Base-by-base conservation (phyloP, 139 green algal species). In the Coelastrella sp. region DNA sequence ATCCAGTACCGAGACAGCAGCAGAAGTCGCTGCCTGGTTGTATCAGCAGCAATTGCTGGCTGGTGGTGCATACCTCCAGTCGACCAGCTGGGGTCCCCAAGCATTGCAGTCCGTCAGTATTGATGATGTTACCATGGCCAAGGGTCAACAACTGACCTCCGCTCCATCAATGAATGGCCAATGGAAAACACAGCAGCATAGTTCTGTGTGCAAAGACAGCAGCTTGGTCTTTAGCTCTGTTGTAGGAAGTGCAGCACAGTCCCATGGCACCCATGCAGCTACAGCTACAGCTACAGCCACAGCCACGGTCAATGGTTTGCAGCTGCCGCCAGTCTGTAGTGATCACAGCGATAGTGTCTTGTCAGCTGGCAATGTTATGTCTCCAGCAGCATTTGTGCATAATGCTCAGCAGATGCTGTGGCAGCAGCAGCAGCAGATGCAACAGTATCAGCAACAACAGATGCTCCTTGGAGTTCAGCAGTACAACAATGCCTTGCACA, bases 381-480 rank as follows among this genome's bases (percentile, higher is more conserved):
- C 71, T 27, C 71, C 71, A 32, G 71, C 72, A 32, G 72, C 72
- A 3, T 80, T 62, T 32, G 72, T 80, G 27, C 72, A 80, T 19
- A 43, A 66, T 35, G 72, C 72, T n/a, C 72, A 80, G 72, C 72
- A 67, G 72, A 64, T 67, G 72, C 72, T 80, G 72, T 21, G 64
- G 15, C 72, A 80, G 72, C 72, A 80, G 72, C 51, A 41, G 32
- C 72, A 80, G 72, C 45, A 67, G 30, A 23, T 63, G 45, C 72
- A 67, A 27, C 43, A 30, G 72, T 21, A 43, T 27, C 71, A 62
- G 27, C 72, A 80, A 53, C 72, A 80, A 30, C 72, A 79, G 27
- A 15, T 48, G 48, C 45, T 48, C 2, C 11, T 74, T 45, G 72
- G 5, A 35, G 21, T 45, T 45, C 72, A 67, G 32, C 72, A 67